phyloP scores from a whole-genome alignment of 352 stramenopile genomes.

The Globisporangium perplexum region DNA sequence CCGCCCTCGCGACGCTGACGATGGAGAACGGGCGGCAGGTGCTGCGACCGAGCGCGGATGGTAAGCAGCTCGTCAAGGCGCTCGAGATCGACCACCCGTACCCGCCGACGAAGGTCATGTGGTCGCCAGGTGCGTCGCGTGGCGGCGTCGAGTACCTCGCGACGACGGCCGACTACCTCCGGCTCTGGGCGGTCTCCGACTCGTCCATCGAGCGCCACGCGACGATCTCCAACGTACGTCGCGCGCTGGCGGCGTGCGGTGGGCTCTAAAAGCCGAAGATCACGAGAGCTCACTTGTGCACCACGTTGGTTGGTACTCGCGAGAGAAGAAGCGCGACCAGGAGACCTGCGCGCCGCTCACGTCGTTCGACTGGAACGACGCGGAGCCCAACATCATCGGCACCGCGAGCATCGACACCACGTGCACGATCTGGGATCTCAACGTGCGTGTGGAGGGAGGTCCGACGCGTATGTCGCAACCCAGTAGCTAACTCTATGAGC shows the following conservation, averaged over 20 bases:
- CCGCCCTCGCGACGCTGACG: no score
- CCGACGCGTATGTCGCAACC: neutral
- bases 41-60: slow-evolving; percentile 45
- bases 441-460: slow-evolving; percentile 38
- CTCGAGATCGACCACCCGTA: slow-evolving; percentile 84
- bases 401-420: slow-evolving; percentile 97
- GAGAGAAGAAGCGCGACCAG: slow-evolving; percentile 45
- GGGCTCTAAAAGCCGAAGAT: no score
- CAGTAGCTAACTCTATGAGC: neutral
- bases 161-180: slow-evolving; percentile 81
- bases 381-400: slow-evolving; percentile 93
- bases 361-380: slow-evolving; percentile 98
- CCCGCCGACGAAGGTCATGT: slow-evolving; percentile 85
- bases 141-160: slow-evolving; percentile 64
- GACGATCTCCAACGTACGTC: slow-evolving; percentile 61
- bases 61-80: slow-evolving; percentile 50
- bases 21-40: slow-evolving; percentile 25
- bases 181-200: slow-evolving; percentile 71
- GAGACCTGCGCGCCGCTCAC: slow-evolving; percentile 97
- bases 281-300: no score
- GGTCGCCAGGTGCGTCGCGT: slow-evolving; percentile 52
- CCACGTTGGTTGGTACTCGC: no score
- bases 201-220: slow-evolving; percentile 70
- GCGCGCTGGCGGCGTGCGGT: neutral
- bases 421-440: slow-evolving; percentile 99